Evolutionary conservation across 163 green algal genomes (phyloP).

Genomic region (Chloromonas sp.): DNA sequence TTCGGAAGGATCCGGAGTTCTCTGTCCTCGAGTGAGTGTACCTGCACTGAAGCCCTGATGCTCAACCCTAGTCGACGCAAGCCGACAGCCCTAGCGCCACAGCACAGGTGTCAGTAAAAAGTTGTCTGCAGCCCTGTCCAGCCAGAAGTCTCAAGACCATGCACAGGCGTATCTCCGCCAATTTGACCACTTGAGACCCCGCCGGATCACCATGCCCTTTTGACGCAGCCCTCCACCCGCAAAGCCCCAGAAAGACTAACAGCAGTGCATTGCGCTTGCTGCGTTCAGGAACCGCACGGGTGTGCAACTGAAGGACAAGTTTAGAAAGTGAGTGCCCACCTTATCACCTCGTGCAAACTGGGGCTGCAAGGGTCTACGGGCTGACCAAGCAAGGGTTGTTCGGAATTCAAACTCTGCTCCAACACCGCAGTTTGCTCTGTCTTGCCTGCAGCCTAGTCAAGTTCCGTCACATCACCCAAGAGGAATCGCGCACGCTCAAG

Average conservation of each 20-base stretch:
- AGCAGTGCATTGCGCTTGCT: too few relatives aligned
- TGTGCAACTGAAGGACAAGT: conserved; percentile 74
- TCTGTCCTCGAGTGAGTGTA: conserved; percentile 21
- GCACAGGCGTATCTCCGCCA: too few relatives aligned
- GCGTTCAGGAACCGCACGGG: background rate
- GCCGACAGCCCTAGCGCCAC: too few relatives aligned
- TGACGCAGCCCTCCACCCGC: too few relatives aligned
- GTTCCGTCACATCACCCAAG: conserved; percentile 53
- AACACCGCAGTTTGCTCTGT: background rate
- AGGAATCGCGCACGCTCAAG: conserved; percentile 33
- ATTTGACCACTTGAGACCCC: too few relatives aligned
- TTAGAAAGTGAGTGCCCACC: conserved; percentile 10
- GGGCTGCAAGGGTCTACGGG: background rate
- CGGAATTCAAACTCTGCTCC: background rate
- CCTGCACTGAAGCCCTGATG: background rate
- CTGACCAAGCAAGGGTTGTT: background rate
- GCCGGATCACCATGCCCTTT: too few relatives aligned
- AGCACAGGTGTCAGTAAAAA: conserved; percentile 3
- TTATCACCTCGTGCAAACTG: background rate
- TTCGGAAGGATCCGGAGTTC: conserved; percentile 53
- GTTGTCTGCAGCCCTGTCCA: too few relatives aligned
- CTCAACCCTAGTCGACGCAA: background rate
- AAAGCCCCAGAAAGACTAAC: too few relatives aligned
- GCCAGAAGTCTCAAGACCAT: too few relatives aligned
- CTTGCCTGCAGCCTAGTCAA: conserved; percentile 60